Evolutionary conservation across 2,329 filamentous ascomycete species (phyloP).

Genomic region (Curvularia verruculosa): DNA sequence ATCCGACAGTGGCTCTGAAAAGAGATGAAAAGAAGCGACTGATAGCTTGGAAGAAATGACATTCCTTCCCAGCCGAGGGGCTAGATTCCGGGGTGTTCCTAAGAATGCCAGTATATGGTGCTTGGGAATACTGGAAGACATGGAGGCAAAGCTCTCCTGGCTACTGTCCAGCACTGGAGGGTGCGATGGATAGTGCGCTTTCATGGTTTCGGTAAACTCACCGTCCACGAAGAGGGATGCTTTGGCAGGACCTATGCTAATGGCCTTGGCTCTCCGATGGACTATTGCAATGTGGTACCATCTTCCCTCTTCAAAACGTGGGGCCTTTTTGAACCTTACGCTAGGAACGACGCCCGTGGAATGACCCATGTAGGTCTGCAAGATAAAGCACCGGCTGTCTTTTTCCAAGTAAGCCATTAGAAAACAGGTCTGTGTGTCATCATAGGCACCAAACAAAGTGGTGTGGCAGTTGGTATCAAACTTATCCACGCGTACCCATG

Average conservation of each 20-base stretch:
- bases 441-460: constrained; percentile 94
- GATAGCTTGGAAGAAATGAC: constrained; percentile 83
- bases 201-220: constrained; percentile 90
- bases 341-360: constrained; percentile 71
- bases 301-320: constrained; percentile 72
- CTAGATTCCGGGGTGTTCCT: constrained; percentile 88
- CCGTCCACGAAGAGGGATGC: constrained; percentile 91
- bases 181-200: constrained; percentile 82
- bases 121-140: constrained; percentile 63
- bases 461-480: constrained; percentile 88
- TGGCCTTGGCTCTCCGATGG: constrained; percentile 73
- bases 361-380: constrained; percentile 92
- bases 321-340: constrained; percentile 90
- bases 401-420: constrained; percentile 91
- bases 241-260: constrained; percentile 73
- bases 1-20: constrained; percentile 86
- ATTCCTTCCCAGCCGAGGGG: constrained; percentile 73
- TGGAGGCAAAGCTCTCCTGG: constrained; percentile 72
- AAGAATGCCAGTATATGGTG: constrained; percentile 88
- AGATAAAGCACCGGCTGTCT: constrained; percentile 90
- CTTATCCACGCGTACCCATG: constrained; percentile 86
- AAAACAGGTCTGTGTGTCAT: constrained; percentile 90
- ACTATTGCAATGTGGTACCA: constrained; percentile 97
- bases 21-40: constrained; percentile 84
- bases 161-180: constrained; percentile 69